Evolutionary conservation across 352 stramenopile genomes (phyloP).

Genomic region (Pythium rhizo-oryzae): DNA sequence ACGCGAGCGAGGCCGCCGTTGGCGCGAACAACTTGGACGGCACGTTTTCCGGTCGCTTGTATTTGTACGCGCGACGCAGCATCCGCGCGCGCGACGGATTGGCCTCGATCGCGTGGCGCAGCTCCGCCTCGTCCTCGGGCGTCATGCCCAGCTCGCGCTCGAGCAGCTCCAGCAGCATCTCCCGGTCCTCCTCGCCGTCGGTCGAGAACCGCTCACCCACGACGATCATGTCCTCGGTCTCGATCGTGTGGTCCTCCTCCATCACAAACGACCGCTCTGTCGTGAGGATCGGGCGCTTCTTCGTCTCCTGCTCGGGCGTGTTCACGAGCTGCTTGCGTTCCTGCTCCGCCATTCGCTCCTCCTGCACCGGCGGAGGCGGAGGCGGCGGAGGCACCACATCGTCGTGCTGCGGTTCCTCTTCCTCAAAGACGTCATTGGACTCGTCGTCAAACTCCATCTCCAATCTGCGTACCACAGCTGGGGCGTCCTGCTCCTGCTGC

Average conservation of each 20-base stretch:
- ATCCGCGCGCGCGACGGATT: slow-evolving; percentile 15
- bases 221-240: slow-evolving; percentile 66
- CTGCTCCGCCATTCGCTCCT: slow-evolving; percentile 1
- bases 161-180: slow-evolving; percentile 18
- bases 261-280: slow-evolving; percentile 76
- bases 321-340: slow-evolving; percentile 18
- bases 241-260: slow-evolving; percentile 55
- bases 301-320: slow-evolving; percentile 27
- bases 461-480: background rate
- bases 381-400: slow-evolving; percentile 10
- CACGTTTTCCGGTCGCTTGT: slow-evolving; percentile 30
- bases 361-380: background rate
- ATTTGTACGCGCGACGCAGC: slow-evolving; percentile 1
- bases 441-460: slow-evolving; percentile 19
- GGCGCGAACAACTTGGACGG: slow-evolving; percentile 30
- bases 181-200: slow-evolving; percentile 56
- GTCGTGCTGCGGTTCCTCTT: background rate
- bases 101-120: slow-evolving; percentile 17
- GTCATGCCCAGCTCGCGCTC: slow-evolving; percentile 20
- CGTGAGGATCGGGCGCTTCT: slow-evolving; percentile 55
- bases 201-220: slow-evolving; percentile 59
- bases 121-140: slow-evolving; percentile 11
- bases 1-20: slow-evolving; percentile 27
- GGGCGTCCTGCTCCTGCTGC: background rate
- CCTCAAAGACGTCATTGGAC: slow-evolving; percentile 16